phyloP scores from a whole-genome alignment of 164 flowering plant species.

The Platanus orientalis region DNA sequence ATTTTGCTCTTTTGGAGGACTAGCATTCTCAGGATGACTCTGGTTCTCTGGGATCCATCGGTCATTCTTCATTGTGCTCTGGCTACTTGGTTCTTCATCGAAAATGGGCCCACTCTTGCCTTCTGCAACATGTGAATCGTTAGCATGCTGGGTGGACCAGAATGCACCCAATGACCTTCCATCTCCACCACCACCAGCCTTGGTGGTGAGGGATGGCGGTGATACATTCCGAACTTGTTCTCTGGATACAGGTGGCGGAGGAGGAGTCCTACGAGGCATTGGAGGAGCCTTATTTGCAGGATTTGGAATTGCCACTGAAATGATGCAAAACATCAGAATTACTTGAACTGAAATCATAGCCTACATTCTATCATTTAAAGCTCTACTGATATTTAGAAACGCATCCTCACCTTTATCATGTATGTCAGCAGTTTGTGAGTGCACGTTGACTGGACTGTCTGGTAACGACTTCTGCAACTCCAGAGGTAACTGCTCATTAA shows the following conservation, averaged over 20 bases:
- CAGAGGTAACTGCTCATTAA: conserved; percentile 71
- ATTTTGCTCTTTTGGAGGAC: conserved; percentile 29
- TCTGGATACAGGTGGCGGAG: conserved; percentile 62
- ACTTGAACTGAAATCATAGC: neutral
- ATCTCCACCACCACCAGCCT: conserved; percentile 38
- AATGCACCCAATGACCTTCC: conserved; percentile 71
- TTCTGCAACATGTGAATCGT: conserved; percentile 33
- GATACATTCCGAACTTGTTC: conserved; percentile 38
- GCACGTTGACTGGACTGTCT: conserved; percentile 60
- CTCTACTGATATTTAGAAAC: neutral
- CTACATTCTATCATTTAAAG: neutral
- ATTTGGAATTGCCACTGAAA: conserved; percentile 34
- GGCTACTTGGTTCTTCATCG: conserved; percentile 50
- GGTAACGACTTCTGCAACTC: conserved; percentile 79
- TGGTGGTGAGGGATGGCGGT: conserved; percentile 23
- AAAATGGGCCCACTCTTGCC: conserved; percentile 44
- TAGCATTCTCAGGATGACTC: conserved; percentile 21
- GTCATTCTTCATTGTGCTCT: conserved; percentile 26
- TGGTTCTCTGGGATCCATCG: conserved; percentile 24
- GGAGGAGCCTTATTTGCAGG: conserved; percentile 47
- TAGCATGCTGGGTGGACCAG: conserved; percentile 91
- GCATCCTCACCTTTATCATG: conserved; percentile 50
- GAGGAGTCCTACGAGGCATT: conserved; percentile 79
- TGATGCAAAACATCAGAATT: neutral
- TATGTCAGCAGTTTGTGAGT: conserved; percentile 23